Evolutionary conservation across 2,329 filamentous ascomycete genomes (phyloP).

Genomic region (Trichoderma atrobrunneum): DNA sequence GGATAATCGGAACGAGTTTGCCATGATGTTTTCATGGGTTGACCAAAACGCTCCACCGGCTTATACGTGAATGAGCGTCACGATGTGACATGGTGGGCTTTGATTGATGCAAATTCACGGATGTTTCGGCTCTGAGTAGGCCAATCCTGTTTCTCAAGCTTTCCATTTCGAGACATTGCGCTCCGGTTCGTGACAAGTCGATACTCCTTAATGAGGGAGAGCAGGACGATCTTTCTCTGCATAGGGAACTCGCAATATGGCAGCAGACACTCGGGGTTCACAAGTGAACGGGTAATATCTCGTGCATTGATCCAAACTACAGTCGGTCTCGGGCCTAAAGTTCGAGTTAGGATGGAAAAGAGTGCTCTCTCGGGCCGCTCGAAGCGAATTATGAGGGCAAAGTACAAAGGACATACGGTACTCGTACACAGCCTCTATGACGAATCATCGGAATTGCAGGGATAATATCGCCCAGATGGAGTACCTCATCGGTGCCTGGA

Average conservation of each 20-base stretch:
- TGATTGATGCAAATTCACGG: neutral
- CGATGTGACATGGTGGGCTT: constrained; percentile 8
- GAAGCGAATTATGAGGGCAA: neutral
- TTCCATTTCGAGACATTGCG: neutral
- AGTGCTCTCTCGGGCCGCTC: neutral
- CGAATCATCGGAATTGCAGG: neutral
- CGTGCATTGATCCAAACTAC: no score
- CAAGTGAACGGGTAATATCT: neutral
- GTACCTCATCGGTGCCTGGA: constrained; percentile 1
- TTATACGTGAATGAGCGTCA: constrained; percentile 5
- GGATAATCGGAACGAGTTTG: constrained; percentile 17
- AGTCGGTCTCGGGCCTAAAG: neutral
- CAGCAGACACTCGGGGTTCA: neutral
- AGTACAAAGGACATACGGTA: neutral
- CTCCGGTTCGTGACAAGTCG: neutral
- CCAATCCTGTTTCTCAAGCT: neutral
- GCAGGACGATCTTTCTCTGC: neutral
- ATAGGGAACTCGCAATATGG: neutral
- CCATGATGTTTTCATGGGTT: neutral
- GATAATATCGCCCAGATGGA: neutral
- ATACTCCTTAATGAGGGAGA: neutral
- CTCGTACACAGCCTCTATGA: neutral
- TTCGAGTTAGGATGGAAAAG: neutral
- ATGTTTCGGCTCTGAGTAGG: constrained; percentile 10
- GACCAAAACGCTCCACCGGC: neutral